Percentiles rank a stretch among this genome's conserved stretches.
phyloP scores from a whole-genome alignment of 495 filamentous ascomycete genomes.

The Tuber umbilicatum region DNA sequence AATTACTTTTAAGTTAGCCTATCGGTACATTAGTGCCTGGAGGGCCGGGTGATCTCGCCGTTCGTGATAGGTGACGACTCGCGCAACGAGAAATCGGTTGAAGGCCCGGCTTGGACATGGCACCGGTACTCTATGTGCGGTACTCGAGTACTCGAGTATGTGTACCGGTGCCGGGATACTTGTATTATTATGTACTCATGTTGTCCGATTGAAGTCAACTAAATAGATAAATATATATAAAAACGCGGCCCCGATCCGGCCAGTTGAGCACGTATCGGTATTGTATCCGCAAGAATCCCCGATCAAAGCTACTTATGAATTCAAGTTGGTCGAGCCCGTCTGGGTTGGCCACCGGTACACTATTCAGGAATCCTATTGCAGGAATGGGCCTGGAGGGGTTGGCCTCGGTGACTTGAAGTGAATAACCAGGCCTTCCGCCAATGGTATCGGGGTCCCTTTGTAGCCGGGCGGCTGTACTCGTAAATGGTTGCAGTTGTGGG shows the following conservation, averaged over 20 bases:
- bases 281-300: background rate
- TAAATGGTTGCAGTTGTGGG: background rate
- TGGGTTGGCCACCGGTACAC: background rate
- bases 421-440: background rate
- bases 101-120: background rate
- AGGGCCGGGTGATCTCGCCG: background rate
- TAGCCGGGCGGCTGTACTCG: background rate
- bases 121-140: background rate
- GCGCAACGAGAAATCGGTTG: background rate
- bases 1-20: background rate
- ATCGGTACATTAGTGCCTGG: background rate
- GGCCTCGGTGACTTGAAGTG: background rate
- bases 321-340: background rate
- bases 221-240: no score
- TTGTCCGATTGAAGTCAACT: no score
- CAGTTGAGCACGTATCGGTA: background rate
- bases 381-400: background rate
- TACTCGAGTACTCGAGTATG: background rate
- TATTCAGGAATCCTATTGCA: background rate
- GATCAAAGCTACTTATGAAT: background rate
- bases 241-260: no score
- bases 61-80: background rate
- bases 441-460: background rate
- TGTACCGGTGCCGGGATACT: no score
- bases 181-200: no score